Evolutionary conservation across 2,329 filamentous ascomycete genomes (phyloP), one percentile per base, ranked within the genome.

Genomic region (Blastomyces gilchristii): DNA sequence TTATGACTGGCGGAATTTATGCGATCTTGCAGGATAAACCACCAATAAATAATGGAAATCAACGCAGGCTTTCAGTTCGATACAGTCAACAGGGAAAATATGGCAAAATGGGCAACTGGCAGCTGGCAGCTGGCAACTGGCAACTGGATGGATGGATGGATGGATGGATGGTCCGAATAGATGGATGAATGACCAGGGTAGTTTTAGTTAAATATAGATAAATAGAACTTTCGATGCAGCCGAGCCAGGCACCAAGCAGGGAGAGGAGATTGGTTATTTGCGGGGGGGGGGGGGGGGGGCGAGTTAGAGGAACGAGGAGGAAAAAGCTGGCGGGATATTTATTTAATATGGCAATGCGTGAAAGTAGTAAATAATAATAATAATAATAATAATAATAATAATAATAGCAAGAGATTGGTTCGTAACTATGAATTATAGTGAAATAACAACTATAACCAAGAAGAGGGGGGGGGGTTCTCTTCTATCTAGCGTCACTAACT

Each of bases 21-120:
- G 52, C 50, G 50, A 62, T 56, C 60, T 57, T 62, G 60, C 60
- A 62, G 60, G 18, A 62, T 53, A 53, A 52, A n/a, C n/a, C n/a
- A n/a, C n/a, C n/a, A n/a, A n/a, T n/a, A n/a, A n/a, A n/a, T 52
- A 57, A 62, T 62, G 14, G 52, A 45, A 62, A 45, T 14, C 25
- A 34, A 43, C 22, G 5, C 59, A 39, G 34, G 9, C 8, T 9
- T 22, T 22, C 31, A 31, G 25, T n/a, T 53, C 47, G 22, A 31
- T 6, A 53, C 22, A 7, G 31, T 8, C 28, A 49, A 37, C 34
- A 37, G 34, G 7, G 34, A 9, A 9, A 9, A 9, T 7, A 37
- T 9, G 34, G 34, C 34, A 37, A 39, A 53, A 31, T 37, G 25
- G 45, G 45, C 28, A 25, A 25, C 43, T 49, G 41, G n/a, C n/a